phyloP scores from a whole-genome alignment of 1,284 basidiomycete species.

The Marasmius oreades region DNA sequence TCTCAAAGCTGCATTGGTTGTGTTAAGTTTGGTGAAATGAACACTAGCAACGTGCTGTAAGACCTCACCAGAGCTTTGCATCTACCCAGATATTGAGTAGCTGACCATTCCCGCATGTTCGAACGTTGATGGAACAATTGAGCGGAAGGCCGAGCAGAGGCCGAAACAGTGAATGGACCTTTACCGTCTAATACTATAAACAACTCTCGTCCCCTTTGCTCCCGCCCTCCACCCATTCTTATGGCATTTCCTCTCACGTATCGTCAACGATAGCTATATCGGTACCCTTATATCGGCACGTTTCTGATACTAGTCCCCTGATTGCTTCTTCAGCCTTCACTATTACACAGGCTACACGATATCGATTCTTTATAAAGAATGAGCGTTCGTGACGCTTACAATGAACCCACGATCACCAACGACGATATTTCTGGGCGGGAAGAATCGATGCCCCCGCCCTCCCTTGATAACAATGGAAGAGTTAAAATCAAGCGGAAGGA shows the following conservation, averaged over 20 bases:
- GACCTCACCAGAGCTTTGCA: too few species aligned
- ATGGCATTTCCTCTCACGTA: not conserved
- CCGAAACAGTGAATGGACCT: not conserved
- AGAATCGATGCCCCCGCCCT: not conserved
- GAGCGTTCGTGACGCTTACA: conserved; percentile 3
- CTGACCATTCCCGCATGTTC: not conserved
- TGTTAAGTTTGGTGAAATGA: too few species aligned
- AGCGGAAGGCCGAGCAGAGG: too few species aligned
- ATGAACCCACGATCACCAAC: conserved; percentile 1
- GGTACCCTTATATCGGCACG: not conserved
- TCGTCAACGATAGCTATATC: not conserved
- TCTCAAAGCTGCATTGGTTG: too few species aligned
- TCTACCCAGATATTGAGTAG: not conserved
- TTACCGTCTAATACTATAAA: not conserved
- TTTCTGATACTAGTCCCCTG: not conserved
- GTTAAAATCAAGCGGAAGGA: not conserved
- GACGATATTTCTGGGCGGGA: not conserved
- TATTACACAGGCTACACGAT: not conserved
- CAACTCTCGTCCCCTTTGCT: not conserved
- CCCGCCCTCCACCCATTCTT: not conserved
- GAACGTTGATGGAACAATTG: too few species aligned
- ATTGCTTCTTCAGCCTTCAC: not conserved
- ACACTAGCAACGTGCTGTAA: too few species aligned
- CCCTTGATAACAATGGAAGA: not conserved
- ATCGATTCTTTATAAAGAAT: conserved; percentile 1